These are phyloP conservation scores for Aspergillus sp. DNA, from an alignment of 2,329 filamentous ascomycete species.

Conservation along the genomic window DNA sequence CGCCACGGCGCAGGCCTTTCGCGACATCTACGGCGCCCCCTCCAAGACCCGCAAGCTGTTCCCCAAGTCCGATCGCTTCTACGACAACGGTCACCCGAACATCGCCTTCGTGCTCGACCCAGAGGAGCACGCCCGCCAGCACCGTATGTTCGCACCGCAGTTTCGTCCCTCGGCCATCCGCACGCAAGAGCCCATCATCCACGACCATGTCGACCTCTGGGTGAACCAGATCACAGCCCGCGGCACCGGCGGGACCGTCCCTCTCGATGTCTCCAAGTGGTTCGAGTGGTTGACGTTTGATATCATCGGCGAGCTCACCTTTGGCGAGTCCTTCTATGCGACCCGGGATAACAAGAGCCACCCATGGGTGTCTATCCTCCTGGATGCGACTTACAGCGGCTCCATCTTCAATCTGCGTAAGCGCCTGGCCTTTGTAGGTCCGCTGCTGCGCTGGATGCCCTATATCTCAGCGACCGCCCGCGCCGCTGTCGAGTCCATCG, in stretches of 20 bases:
- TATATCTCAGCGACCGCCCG: neutral
- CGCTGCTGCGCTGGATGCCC: neutral
- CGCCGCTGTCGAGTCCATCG: neutral
- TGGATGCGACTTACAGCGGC: neutral
- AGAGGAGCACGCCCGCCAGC: neutral
- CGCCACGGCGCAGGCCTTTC: neutral
- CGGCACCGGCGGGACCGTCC: neutral
- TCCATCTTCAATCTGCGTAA: constrained; percentile 1
- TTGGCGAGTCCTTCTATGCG: constrained; percentile 1
- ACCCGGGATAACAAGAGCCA: neutral
- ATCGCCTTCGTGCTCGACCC: neutral
- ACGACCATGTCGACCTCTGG: neutral
- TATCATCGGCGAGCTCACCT: constrained; percentile 9
- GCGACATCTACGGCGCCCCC: neutral
- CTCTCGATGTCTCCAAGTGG: constrained; percentile 12
- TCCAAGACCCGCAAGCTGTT: neutral
- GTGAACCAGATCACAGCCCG: neutral
- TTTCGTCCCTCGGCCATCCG: neutral
- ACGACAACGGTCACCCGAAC: neutral
- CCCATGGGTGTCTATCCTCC: neutral
- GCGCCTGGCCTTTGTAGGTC: neutral
- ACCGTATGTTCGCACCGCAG: neutral
- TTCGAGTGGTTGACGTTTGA: constrained; percentile 7
- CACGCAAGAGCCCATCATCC: neutral
- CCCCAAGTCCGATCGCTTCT: constrained; percentile 1